Percentiles rank a stretch among this genome's conserved stretches.
Evolutionary conservation across 176 grass and related monocot genomes (phyloP).

Genomic region (Zea mays): DNA sequence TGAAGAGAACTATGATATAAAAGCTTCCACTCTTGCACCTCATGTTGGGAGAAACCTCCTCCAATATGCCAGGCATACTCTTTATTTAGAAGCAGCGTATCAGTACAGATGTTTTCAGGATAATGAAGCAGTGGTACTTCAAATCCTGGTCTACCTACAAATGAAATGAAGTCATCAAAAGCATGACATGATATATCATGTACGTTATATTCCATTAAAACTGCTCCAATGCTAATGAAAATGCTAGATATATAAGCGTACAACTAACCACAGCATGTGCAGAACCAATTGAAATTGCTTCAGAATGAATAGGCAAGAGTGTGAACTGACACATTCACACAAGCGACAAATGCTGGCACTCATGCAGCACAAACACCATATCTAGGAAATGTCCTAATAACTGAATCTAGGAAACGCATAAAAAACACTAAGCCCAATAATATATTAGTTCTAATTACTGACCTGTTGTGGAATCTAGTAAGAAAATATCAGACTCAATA

Average conservation of each 20-base stretch:
- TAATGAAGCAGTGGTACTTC: slow-evolving; percentile 71
- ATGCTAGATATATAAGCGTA: not conserved
- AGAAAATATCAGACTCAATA: not conserved
- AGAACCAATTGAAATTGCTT: slow-evolving; percentile 1
- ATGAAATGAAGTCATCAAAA: slow-evolving; percentile 23
- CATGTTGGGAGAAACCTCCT: slow-evolving; percentile 76
- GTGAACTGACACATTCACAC: not conserved
- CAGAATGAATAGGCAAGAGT: slow-evolving; percentile 1
- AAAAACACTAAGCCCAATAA: not conserved
- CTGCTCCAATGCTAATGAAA: not conserved
- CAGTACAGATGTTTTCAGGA: slow-evolving; percentile 58
- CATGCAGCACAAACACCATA: not conserved
- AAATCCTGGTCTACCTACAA: slow-evolving; percentile 72
- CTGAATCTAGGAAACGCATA: not conserved
- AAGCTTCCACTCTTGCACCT: slow-evolving; percentile 79
- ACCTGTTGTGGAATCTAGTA: not conserved
- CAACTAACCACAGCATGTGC: slow-evolving; percentile 2
- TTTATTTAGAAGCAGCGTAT: slow-evolving; percentile 68
- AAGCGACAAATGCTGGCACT: not conserved
- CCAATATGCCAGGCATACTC: slow-evolving; percentile 95
- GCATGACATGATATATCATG: slow-evolving; percentile 20
- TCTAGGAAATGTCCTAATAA: not conserved
- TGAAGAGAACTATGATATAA: slow-evolving; percentile 91
- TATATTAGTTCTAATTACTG: not conserved
- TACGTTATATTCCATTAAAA: not conserved